Percentiles rank a stretch among this genome's conserved stretches.
phyloP scores from a whole-genome alignment of 371 early-diverging fungal species.

The Gilbertella persicaria region DNA sequence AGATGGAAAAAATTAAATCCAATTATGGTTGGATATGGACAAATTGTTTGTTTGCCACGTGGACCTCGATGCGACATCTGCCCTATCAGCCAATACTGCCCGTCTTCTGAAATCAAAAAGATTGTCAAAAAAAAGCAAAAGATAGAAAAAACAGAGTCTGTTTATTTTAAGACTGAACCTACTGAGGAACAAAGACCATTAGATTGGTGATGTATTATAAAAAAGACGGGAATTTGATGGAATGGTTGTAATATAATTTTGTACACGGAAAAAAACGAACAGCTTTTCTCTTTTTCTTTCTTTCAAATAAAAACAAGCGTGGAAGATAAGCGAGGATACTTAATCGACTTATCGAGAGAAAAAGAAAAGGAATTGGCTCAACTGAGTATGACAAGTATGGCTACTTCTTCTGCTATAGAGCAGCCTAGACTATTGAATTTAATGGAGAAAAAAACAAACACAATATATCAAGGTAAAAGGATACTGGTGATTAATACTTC shows the following conservation, averaged over 20 bases:
- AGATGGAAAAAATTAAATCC: constrained; percentile 92
- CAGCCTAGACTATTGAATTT: background rate
- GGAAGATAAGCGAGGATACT: no score
- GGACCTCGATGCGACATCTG: constrained; percentile 86
- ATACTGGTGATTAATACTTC: no score
- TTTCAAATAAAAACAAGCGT: background rate
- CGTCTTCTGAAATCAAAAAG: constrained; percentile 46
- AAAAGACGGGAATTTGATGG: constrained; percentile 11
- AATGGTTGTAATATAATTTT: no score
- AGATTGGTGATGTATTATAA: constrained; percentile 8
- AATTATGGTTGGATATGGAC: constrained; percentile 96
- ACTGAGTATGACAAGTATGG: no score
- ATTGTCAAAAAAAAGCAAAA: constrained; percentile 16
- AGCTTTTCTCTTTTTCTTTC: background rate
- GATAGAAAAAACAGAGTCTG: constrained; percentile 1
- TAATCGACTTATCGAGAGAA: no score
- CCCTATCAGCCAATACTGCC: constrained; percentile 77
- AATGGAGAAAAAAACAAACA: background rate
- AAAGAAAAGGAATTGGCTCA: no score
- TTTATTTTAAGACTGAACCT: constrained; percentile 6
- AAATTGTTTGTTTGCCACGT: constrained; percentile 80
- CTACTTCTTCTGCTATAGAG: no score
- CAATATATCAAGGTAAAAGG: no score
- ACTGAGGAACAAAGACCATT: constrained; percentile 1
- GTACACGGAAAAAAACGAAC: no score